Percentiles rank a stretch among this genome's conserved stretches.
These are phyloP conservation scores for Kwoniella mangroviensis DNA, from an alignment of 768 basidiomycete genomes.

Conservation along the genomic window DNA sequence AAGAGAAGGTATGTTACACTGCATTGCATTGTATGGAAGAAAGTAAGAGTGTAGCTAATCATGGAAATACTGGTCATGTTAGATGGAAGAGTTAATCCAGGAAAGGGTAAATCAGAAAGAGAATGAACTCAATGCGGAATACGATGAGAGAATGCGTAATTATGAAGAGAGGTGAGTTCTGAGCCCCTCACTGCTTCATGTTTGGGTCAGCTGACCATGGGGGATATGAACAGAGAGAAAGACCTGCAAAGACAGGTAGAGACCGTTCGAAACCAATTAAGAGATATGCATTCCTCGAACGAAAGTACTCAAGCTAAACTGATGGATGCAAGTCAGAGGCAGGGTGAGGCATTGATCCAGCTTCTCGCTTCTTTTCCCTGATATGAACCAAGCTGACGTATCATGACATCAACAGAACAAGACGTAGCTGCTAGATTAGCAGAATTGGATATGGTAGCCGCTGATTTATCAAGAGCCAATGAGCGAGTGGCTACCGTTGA, in stretches of 20 bases:
- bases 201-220: conserved; percentile 3
- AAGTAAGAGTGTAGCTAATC: neutral
- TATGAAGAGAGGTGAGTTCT: conserved; percentile 84
- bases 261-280: conserved; percentile 84
- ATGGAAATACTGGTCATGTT: neutral
- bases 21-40: neutral
- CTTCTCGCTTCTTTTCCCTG: neutral
- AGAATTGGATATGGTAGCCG: conserved; percentile 92
- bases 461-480: conserved; percentile 93
- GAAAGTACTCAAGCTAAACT: conserved; percentile 92
- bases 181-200: neutral
- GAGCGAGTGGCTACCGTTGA: conserved; percentile 89
- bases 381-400: neutral
- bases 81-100: conserved; percentile 94
- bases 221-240: conserved; percentile 70
- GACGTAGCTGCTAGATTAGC: conserved; percentile 87
- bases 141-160: conserved; percentile 93
- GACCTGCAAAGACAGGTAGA: conserved; percentile 89
- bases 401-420: conserved; percentile 66
- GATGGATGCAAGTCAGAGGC: conserved; percentile 84
- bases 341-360: conserved; percentile 64
- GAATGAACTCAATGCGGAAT: conserved; percentile 94
- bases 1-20: conserved; percentile 69
- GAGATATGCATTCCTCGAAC: conserved; percentile 85
- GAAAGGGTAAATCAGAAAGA: conserved; percentile 91